These are phyloP conservation scores for Lachnum nothofagi DNA, from an alignment of 2,329 filamentous ascomycete genomes.

Conservation along the genomic window DNA sequence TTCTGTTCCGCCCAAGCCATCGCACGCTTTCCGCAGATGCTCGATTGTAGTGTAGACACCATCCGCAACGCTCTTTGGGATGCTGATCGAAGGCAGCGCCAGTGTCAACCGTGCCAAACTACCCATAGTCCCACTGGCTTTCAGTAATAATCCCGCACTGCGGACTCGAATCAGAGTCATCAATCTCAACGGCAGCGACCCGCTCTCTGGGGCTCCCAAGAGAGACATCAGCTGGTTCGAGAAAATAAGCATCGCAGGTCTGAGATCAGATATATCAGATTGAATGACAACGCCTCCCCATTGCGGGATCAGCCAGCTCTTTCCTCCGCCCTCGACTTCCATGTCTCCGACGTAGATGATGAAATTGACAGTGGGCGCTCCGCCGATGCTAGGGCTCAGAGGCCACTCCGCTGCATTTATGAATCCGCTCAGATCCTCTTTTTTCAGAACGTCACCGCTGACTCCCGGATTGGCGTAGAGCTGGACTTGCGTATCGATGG, in stretches of 20 bases:
- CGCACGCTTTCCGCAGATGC: constrained; percentile 73
- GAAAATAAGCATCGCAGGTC: constrained; percentile 80
- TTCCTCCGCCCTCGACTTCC: constrained; percentile 44
- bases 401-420: constrained; percentile 99
- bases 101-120: constrained; percentile 80
- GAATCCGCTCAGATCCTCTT: constrained; percentile 86
- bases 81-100: constrained; percentile 83
- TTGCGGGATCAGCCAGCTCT: constrained; percentile 87
- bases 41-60: constrained; percentile 75
- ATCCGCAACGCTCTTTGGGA: constrained; percentile 78
- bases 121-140: constrained; percentile 89
- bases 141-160: constrained; percentile 77
- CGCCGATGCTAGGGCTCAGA: constrained; percentile 85
- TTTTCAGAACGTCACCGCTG: constrained; percentile 59
- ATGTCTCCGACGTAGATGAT: constrained; percentile 75
- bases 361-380: constrained; percentile 92
- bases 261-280: constrained; percentile 58
- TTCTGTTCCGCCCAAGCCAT: constrained; percentile 57
- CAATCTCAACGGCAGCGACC: constrained; percentile 78
- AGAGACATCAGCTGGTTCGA: constrained; percentile 84
- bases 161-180: constrained; percentile 81
- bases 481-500: constrained; percentile 92
- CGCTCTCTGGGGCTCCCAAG: constrained; percentile 75
- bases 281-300: constrained; percentile 75
- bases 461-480: constrained; percentile 75